phyloP scores from a whole-genome alignment of 1,139 yeast species.

The Yamadazyma triangularis region DNA sequence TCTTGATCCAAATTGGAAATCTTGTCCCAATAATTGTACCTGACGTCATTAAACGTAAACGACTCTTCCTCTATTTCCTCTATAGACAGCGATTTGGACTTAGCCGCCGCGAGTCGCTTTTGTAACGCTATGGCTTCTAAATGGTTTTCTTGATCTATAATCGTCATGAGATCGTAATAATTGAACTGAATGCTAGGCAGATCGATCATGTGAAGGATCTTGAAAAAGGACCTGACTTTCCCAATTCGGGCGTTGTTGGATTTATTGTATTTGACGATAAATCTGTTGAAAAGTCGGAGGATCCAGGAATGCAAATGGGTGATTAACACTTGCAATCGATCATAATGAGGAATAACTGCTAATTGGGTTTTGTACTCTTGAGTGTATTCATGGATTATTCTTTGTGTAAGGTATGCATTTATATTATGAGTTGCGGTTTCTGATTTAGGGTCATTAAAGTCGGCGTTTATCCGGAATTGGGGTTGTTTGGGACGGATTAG shows the following conservation, averaged over 20 bases:
- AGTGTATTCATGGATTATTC: slow-evolving; percentile 21
- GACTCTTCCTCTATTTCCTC: slow-evolving; percentile 13
- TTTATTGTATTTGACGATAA: slow-evolving; percentile 27
- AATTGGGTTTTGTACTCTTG: slow-evolving; percentile 12
- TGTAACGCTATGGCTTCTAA: background rate
- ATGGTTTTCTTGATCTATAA: slow-evolving; percentile 8
- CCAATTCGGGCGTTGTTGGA: slow-evolving; percentile 15
- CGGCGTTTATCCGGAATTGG: slow-evolving; percentile 9
- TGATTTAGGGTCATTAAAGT: too few relatives aligned
- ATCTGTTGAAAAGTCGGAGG: slow-evolving; percentile 34
- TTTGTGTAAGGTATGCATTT: slow-evolving; percentile 23
- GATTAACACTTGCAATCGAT: slow-evolving; percentile 19
- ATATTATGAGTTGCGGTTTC: slow-evolving; percentile 8
- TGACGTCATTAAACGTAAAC: slow-evolving; percentile 16
- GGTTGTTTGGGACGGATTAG: slow-evolving; percentile 4
- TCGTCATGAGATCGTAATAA: slow-evolving; percentile 10
- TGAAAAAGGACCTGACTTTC: slow-evolving; percentile 19
- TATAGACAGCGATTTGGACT: slow-evolving; percentile 4
- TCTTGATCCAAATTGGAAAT: slow-evolving; percentile 21
- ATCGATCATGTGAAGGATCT: slow-evolving; percentile 4
- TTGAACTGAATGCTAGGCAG: background rate
- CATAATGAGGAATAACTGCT: slow-evolving; percentile 20
- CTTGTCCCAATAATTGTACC: slow-evolving; percentile 38
- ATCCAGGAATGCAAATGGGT: slow-evolving; percentile 34
- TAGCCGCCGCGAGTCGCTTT: background rate